Conservation (phyloP, 192 early-diverging fungal genomes). For the Coemansia sp. region DNA sequence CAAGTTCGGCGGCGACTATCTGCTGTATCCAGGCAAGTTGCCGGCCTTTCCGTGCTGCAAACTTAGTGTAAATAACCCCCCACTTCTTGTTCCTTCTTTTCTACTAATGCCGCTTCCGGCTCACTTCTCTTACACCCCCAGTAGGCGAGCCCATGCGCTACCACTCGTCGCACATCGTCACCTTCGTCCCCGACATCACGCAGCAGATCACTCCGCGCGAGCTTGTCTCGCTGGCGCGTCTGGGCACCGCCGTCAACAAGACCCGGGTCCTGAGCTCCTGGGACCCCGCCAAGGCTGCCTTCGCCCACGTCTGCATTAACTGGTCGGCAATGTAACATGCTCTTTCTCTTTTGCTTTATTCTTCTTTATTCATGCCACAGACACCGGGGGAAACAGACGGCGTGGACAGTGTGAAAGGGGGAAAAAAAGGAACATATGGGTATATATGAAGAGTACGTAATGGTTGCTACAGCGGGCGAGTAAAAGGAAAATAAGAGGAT, state of each 20-base stretch:
- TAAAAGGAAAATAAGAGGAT: neutral
- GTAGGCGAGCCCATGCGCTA: conserved; percentile 67
- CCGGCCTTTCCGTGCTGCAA: neutral
- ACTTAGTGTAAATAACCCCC: neutral
- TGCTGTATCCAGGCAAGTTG: conserved; percentile 64
- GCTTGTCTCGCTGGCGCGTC: conserved; percentile 59
- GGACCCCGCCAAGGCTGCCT: conserved; percentile 10
- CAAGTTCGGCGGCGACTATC: conserved; percentile 87
- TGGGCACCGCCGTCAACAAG: conserved; percentile 78
- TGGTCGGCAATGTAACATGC: conserved; percentile 36
- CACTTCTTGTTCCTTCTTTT: neutral
- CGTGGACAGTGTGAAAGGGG: neutral
- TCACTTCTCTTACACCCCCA: too few relatives aligned
- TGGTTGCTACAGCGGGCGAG: neutral
- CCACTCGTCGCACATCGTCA: conserved; percentile 68
- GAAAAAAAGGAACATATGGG: neutral
- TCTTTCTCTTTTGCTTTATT: conserved; percentile 5
- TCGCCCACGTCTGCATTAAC: conserved; percentile 36
- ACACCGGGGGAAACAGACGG: neutral
- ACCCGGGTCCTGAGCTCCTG: conserved; percentile 60
- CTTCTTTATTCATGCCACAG: neutral
- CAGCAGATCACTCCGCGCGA: conserved; percentile 53
- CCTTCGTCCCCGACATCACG: conserved; percentile 32
- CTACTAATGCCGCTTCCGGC: neutral
- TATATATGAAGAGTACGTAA: neutral